These are phyloP conservation scores for Ophiostoma tasmaniense DNA, from an alignment of 2,329 filamentous ascomycete species.

Conservation along the genomic window DNA sequence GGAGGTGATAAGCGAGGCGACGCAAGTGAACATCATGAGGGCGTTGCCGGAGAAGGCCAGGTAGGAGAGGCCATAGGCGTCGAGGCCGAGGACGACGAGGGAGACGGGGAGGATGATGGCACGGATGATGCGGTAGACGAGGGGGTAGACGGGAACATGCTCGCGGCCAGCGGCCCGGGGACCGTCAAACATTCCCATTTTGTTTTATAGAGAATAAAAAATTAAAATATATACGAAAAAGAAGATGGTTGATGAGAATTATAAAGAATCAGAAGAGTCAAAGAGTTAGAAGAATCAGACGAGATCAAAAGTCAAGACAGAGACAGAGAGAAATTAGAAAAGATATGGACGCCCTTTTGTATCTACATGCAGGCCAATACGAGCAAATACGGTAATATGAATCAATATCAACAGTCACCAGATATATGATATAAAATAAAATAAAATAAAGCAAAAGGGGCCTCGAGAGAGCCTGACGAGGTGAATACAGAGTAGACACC, in stretches of 20 bases:
- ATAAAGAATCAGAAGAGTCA: neutral
- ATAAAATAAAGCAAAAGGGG: neutral
- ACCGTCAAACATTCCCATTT: neutral
- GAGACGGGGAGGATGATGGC: constrained; percentile 39
- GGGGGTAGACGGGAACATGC: constrained; percentile 39
- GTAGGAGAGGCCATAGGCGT: constrained; percentile 33
- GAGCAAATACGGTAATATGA: neutral
- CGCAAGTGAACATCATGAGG: constrained; percentile 32
- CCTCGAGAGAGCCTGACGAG: neutral
- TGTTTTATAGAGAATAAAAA: neutral
- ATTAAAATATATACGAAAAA: too few species aligned
- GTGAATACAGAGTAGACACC: neutral
- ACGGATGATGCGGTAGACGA: constrained; percentile 36
- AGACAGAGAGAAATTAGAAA: neutral
- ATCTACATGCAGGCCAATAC: neutral
- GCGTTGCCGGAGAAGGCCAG: constrained; percentile 31
- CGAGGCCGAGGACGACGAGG: constrained; percentile 39
- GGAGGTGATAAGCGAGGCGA: constrained; percentile 37
- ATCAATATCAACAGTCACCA: neutral
- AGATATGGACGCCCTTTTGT: neutral
- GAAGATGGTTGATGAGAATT: neutral
- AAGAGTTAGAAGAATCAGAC: neutral
- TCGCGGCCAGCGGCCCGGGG: constrained; percentile 32
- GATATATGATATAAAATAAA: neutral
- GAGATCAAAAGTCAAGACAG: neutral